Evolutionary conservation across 495 filamentous ascomycete species (phyloP).

Genomic region (Penicillium angulare): DNA sequence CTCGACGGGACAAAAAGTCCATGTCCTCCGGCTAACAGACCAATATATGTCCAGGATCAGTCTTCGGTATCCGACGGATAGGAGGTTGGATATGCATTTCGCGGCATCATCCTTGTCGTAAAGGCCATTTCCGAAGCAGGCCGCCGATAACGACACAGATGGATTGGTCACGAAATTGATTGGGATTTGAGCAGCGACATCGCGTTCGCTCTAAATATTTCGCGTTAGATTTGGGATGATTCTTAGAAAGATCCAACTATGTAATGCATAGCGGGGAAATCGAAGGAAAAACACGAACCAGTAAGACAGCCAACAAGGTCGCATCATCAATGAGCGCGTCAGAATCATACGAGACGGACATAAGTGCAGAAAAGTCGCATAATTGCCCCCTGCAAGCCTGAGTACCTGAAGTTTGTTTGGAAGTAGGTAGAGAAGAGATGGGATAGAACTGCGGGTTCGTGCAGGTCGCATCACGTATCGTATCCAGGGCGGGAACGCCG

Average conservation of each 20-base stretch:
- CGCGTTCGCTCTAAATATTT: conserved; percentile 55
- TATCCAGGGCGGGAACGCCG: conserved; percentile 12
- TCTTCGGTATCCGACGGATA: conserved; percentile 56
- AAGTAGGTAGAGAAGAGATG: background rate
- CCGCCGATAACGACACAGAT: conserved; percentile 51
- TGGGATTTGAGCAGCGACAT: conserved; percentile 57
- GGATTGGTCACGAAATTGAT: conserved; percentile 61
- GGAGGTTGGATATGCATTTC: conserved; percentile 60
- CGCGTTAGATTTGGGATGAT: background rate
- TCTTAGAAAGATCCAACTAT: too few species aligned
- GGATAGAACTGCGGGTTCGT: background rate
- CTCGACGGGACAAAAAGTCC: conserved; percentile 59
- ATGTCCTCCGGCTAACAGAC: conserved; percentile 49
- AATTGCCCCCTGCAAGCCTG: background rate
- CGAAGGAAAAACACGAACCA: conserved; percentile 27
- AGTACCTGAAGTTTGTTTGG: too few species aligned
- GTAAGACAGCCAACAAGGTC: conserved; percentile 34
- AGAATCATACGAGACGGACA: conserved; percentile 36
- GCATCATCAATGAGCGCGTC: conserved; percentile 31
- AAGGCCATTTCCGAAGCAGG: conserved; percentile 54
- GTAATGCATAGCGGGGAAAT: too few species aligned
- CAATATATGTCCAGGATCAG: conserved; percentile 65
- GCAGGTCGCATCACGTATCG: conserved; percentile 2
- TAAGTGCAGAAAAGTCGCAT: conserved; percentile 16
- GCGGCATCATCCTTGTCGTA: conserved; percentile 47